Percentiles rank a stretch among this genome's conserved stretches.
Conservation (phyloP, 2,329 filamentous ascomycete species). For the Sarocladium strictum region DNA sequence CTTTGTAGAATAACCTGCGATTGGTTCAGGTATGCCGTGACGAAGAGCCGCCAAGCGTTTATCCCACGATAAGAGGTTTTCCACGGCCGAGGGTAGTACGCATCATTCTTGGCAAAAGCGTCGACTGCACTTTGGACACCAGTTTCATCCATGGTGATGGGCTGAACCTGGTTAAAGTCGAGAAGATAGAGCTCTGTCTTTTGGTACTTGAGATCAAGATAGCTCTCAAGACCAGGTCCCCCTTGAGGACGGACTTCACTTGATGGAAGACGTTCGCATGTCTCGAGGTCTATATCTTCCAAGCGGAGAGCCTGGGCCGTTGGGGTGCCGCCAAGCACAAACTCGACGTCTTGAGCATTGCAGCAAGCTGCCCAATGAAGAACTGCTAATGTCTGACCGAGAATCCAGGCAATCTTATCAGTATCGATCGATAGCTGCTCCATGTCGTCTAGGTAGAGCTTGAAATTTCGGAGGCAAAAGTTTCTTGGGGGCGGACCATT, state of each 20-base stretch:
- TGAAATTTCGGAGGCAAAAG: slow-evolving; percentile 25
- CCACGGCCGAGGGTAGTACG: slow-evolving; percentile 15
- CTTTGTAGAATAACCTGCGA: neutral
- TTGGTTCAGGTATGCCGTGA: neutral
- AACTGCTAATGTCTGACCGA: slow-evolving; percentile 22
- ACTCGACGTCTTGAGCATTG: slow-evolving; percentile 26
- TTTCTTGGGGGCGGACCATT: slow-evolving; percentile 13
- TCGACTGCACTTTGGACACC: slow-evolving; percentile 16
- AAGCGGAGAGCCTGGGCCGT: neutral
- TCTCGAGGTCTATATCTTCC: too few relatives aligned
- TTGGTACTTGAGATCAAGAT: slow-evolving; percentile 12
- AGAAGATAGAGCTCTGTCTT: slow-evolving; percentile 22
- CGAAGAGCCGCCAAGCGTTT: neutral
- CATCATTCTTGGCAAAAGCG: slow-evolving; percentile 17
- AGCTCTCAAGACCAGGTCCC: neutral
- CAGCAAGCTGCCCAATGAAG: slow-evolving; percentile 25
- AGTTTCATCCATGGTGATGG: slow-evolving; percentile 16
- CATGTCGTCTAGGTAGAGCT: slow-evolving; percentile 25
- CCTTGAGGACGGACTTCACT: neutral
- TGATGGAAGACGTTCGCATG: too few relatives aligned
- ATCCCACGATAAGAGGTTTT: neutral
- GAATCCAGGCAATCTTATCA: slow-evolving; percentile 13
- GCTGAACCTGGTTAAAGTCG: slow-evolving; percentile 24
- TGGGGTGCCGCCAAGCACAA: slow-evolving; percentile 21
- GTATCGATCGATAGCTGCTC: slow-evolving; percentile 17